phyloP scores from a whole-genome alignment of 176 grass and related monocot species.

The Carex cristatella region DNA sequence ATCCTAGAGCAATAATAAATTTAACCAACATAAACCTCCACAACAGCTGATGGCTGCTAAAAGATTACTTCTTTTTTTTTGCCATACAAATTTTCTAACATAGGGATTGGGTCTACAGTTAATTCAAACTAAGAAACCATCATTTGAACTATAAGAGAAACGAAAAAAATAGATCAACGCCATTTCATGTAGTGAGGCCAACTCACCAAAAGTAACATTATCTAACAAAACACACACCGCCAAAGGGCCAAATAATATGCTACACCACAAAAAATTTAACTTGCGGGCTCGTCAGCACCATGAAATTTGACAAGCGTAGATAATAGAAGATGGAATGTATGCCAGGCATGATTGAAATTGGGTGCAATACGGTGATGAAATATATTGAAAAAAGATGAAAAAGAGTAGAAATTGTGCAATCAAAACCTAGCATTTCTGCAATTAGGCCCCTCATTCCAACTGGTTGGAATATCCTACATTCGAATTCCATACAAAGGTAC shows the following conservation, averaged over 20 bases:
- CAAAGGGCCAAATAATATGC: not conserved
- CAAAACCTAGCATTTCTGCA: not conserved
- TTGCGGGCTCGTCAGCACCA: not conserved
- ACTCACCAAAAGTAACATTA: not conserved
- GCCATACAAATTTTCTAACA: not conserved
- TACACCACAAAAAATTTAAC: not conserved
- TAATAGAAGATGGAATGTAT: not conserved
- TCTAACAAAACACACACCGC: not conserved
- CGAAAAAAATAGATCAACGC: not conserved
- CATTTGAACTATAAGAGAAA: not conserved
- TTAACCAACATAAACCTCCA: not conserved
- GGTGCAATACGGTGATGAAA: not conserved
- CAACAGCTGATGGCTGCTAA: not conserved
- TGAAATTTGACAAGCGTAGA: not conserved
- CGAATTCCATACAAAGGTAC: not conserved
- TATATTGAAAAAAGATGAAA: not conserved
- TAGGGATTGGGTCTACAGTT: not conserved
- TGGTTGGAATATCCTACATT: not conserved
- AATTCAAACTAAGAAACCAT: not conserved
- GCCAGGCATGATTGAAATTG: not conserved
- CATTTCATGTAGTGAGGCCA: not conserved
- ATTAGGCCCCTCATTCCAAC: not conserved
- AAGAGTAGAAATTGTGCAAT: not conserved
- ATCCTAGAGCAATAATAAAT: not conserved
- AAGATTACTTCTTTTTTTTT: not conserved